phyloP scores from a whole-genome alignment of 1,284 basidiomycete genomes.

The Pseudozyma sp. region DNA sequence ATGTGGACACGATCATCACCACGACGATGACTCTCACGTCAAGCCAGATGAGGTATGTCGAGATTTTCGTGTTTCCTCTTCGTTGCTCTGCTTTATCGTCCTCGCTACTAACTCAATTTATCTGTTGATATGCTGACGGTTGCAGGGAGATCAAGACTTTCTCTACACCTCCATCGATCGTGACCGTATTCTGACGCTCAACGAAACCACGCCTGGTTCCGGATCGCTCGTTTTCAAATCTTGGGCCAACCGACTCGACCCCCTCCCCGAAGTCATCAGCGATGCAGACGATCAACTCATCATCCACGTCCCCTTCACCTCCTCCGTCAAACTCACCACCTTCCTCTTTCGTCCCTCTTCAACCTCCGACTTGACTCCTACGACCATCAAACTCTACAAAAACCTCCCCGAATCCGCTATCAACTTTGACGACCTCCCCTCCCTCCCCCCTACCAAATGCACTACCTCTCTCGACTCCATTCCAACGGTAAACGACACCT shows the following conservation, averaged over 20 bases:
- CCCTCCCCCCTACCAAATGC: conserved; percentile 1
- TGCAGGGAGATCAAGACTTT: conserved; percentile 55
- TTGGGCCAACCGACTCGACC: conserved; percentile 47
- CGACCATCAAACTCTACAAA: conserved; percentile 52
- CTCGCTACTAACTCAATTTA: too few relatives aligned
- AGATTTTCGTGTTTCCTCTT: conserved; percentile 46
- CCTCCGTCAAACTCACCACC: conserved; percentile 55
- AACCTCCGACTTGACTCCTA: conserved; percentile 46
- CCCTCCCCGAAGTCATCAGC: conserved; percentile 33
- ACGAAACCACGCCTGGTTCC: conserved; percentile 47
- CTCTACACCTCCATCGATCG: conserved; percentile 57
- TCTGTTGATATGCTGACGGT: too few relatives aligned
- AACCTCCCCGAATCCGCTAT: conserved; percentile 47
- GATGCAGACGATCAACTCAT: conserved; percentile 62
- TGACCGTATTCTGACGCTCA: conserved; percentile 53
- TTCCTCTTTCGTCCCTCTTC: conserved; percentile 36
- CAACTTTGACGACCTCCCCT: conserved; percentile 54
- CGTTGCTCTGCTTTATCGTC: too few relatives aligned
- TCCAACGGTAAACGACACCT: conserved; percentile 44
- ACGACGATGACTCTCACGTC: conserved; percentile 65
- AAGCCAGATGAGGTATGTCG: conserved; percentile 59
- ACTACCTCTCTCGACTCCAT: conserved; percentile 49
- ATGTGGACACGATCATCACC: conserved; percentile 46
- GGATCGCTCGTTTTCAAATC: conserved; percentile 55
- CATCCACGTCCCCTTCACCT: conserved; percentile 61